These are phyloP conservation scores for Rhodotorula sp. DNA, from an alignment of 1,284 basidiomycete species.

Conservation along the genomic window DNA sequence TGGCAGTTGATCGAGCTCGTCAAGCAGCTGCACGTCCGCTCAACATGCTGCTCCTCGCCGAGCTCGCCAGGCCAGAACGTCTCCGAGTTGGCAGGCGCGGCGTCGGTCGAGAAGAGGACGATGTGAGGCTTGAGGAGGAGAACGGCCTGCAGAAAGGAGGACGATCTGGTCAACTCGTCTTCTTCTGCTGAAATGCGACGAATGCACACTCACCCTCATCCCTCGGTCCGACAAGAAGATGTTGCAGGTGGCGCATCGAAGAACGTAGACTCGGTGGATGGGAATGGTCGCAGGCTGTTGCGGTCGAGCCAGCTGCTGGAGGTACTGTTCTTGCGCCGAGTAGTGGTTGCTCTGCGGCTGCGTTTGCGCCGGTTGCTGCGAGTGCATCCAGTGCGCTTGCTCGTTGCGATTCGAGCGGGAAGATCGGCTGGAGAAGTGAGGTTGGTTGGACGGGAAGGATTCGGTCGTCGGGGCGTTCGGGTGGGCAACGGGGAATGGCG, in stretches of 20 bases:
- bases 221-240: slow-evolving; percentile 76
- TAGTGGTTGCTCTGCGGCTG: background rate
- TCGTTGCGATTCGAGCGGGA: background rate
- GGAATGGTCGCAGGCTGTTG: slow-evolving; percentile 7
- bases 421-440: background rate
- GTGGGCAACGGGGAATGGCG: background rate
- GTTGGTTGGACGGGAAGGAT: background rate
- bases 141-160: slow-evolving; percentile 60
- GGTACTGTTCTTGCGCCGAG: background rate
- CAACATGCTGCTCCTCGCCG: slow-evolving; percentile 53
- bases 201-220: slow-evolving; percentile 63
- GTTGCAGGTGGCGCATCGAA: slow-evolving; percentile 71
- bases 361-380: background rate
- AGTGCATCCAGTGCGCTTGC: background rate
- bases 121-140: slow-evolving; percentile 76
- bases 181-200: slow-evolving; percentile 2
- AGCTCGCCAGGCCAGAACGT: slow-evolving; percentile 42
- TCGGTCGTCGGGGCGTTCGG: background rate
- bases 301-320: background rate
- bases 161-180: background rate
- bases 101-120: slow-evolving; percentile 78
- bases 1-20: slow-evolving; percentile 76
- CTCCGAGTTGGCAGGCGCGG: slow-evolving; percentile 70
- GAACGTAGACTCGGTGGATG: slow-evolving; percentile 66
- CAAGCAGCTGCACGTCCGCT: slow-evolving; percentile 65